Conservation (phyloP, 805 yeast species). For the Candida broadrunensis region DNA sequence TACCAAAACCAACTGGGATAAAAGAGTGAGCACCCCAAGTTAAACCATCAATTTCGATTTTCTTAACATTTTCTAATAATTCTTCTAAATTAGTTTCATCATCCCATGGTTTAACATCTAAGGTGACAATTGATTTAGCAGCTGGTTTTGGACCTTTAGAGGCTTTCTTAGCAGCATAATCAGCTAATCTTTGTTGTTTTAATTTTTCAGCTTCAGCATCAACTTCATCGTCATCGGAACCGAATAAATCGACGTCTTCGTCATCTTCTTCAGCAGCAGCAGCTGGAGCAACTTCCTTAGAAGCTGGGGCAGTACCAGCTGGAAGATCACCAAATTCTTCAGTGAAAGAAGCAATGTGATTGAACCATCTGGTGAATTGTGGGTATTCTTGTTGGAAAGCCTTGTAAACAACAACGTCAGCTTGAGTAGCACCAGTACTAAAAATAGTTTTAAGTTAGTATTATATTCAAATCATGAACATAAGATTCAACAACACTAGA, state of each 20-base stretch:
- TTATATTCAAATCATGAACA: not conserved
- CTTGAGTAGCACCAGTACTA: conserved; percentile 88
- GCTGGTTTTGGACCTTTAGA: conserved; percentile 97
- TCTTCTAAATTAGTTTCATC: conserved; percentile 96
- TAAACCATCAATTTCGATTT: conserved; percentile 87
- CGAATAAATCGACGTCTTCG: conserved; percentile 89
- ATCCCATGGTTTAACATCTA: conserved; percentile 99
- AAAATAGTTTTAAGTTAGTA: conserved; percentile 21
- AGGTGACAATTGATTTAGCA: conserved; percentile 94
- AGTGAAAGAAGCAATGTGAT: conserved; percentile 93
- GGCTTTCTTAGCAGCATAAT: conserved; percentile 96
- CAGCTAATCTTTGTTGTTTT: conserved; percentile 97
- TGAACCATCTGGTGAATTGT: conserved; percentile 96
- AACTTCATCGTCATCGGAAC: conserved; percentile 89
- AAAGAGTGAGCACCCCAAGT: conserved; percentile 97
- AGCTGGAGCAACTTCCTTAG: conserved; percentile 55
- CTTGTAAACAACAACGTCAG: conserved; percentile 91
- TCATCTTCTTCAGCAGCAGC: conserved; percentile 81
- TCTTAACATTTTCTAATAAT: conserved; percentile 82
- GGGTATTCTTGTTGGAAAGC: conserved; percentile 92
- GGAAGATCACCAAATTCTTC: conserved; percentile 81
- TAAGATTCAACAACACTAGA: too few relatives aligned
- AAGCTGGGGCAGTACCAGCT: conserved; percentile 65
- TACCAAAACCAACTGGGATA: conserved; percentile 98
- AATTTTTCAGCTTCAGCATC: conserved; percentile 97